Evolutionary conservation across 2,329 filamentous ascomycete species (phyloP), one percentile per base, ranked within the genome.

Genomic region (Cercospora nicotianae): DNA sequence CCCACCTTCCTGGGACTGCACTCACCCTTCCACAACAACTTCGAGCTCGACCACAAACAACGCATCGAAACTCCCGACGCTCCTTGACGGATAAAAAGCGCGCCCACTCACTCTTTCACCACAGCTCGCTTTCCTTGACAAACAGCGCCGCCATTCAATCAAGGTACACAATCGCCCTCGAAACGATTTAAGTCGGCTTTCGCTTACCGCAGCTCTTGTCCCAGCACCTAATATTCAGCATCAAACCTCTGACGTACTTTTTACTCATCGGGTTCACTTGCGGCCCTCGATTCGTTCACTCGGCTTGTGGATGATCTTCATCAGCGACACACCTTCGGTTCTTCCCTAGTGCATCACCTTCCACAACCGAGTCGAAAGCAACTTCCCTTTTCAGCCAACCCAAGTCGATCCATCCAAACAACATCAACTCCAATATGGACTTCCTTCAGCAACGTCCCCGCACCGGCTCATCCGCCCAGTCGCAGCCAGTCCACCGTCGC

Each of bases 401-500:
- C 4, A 57, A 57, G 53, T 31, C 53, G 4, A 64, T 23, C 45
- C 18, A 12, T 4, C 45, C 1, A 23, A 12, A 48, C 18, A 48
- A 48, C 45, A 48, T 20, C 36, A n/a, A 39, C 36, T 18, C n/a
- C 65, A 39, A 9, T 18, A 67, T 60, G 48, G 53, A 63, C 53
- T 48, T 63, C 39, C 55, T 30, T 13, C 61, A 64, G 23, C 59
- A 58, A 61, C 61, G 51, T 33, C 65, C n/a, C 20, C 57, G 53
- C 36, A 33, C 60, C n/a, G 55, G 61, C 48, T 64, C 61, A 31
- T 64, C 61, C 9, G 20, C 48, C 13, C 61, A 64, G 48, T 64
- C 61, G 20, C 67, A 74, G 60, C 73, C 73, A 6, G 67, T 67
- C 42, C 69, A 76, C 68, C 74, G 75, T 39, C 75, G 75, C 61